These are phyloP conservation scores for Drechslerella coelobrocha DNA, from an alignment of 2,329 filamentous ascomycete species.

Conservation along the genomic window DNA sequence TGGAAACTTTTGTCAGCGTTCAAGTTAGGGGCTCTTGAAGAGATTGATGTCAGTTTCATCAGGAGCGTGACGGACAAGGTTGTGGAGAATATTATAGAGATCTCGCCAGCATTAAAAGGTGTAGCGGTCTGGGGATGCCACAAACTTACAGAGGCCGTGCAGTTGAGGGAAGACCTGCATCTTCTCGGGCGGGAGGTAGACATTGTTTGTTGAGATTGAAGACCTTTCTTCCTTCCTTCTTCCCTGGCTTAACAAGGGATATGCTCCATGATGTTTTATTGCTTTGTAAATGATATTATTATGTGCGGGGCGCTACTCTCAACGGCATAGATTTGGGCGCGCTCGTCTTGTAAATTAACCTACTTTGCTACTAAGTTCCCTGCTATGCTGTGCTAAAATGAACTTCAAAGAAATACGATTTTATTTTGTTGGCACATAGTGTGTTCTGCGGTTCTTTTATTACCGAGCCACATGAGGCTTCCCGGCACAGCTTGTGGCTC, in stretches of 20 bases:
- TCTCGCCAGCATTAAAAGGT: conserved; percentile 46
- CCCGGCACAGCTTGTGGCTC: no score
- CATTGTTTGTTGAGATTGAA: conserved; percentile 30
- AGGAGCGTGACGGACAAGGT: conserved; percentile 52
- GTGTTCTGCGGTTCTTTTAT: no score
- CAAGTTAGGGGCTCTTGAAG: conserved; percentile 38
- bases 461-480: no score
- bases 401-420: no score
- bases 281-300: background rate
- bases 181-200: conserved; percentile 48
- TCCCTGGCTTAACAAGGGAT: background rate
- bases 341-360: no score
- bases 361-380: no score
- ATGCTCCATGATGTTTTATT: background rate
- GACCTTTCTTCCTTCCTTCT: background rate
- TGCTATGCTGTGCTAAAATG: no score
- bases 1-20: conserved; percentile 33
- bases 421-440: no score
- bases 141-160: conserved; percentile 56
- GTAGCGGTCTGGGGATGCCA: conserved; percentile 55
- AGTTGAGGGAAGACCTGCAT: conserved; percentile 26
- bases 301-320: background rate
- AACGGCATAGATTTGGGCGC: no score
- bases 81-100: conserved; percentile 47
- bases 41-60: conserved; percentile 53